Conservation (phyloP, 345 rosid species). For the Reutealis trisperma region DNA sequence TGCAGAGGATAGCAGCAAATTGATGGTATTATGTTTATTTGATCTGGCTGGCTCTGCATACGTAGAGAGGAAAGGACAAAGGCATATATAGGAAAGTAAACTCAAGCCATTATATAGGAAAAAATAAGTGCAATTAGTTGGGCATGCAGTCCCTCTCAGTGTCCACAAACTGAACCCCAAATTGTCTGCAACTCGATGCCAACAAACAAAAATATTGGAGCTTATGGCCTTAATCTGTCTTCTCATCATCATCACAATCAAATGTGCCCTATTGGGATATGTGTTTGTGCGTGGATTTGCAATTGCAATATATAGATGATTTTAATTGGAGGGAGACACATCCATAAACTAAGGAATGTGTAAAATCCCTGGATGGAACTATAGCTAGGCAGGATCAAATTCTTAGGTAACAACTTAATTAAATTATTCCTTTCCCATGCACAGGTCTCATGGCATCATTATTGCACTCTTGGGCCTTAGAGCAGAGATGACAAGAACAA, state of each 20-base stretch:
- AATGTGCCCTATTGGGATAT: too few relatives aligned
- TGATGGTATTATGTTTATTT: too few relatives aligned
- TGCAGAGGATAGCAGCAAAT: too few relatives aligned
- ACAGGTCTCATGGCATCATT: not conserved
- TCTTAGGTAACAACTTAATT: not conserved
- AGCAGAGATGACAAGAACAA: not conserved
- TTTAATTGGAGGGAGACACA: not conserved
- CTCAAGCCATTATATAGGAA: not conserved
- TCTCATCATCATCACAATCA: too few relatives aligned
- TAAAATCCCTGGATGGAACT: not conserved
- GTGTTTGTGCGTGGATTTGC: not conserved
- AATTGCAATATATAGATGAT: too few relatives aligned
- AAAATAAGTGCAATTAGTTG: not conserved
- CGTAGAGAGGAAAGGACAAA: not conserved
- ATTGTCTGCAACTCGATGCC: too few relatives aligned
- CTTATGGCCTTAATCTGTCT: too few relatives aligned
- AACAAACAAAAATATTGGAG: too few relatives aligned
- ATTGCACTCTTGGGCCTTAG: not conserved
- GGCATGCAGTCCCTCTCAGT: conserved; percentile 9
- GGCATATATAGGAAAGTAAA: not conserved
- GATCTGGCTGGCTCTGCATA: too few relatives aligned
- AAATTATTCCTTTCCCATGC: too few relatives aligned
- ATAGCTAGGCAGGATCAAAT: not conserved
- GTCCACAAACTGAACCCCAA: not conserved
- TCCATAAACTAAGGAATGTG: not conserved